These are phyloP conservation scores for Crataegus laevigata DNA, from an alignment of 306 rosid genomes.

Conservation along the genomic window DNA sequence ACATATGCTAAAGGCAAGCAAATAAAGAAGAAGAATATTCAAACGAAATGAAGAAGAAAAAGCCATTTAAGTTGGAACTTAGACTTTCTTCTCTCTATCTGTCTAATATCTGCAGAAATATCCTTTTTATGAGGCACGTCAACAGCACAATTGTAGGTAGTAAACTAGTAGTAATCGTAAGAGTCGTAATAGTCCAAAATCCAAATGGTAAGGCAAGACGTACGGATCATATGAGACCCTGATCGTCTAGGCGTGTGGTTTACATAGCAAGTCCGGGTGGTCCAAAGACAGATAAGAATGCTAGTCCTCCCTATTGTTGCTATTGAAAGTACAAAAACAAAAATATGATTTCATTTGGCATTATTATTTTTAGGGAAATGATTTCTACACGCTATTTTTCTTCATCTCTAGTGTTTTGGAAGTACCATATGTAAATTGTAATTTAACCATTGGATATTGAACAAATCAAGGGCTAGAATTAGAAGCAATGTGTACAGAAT, in stretches of 20 bases:
- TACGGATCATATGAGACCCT: background rate
- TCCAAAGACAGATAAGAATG: background rate
- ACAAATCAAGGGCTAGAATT: too few species aligned
- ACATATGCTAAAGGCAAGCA: background rate
- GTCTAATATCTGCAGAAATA: background rate
- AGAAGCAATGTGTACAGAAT: too few species aligned
- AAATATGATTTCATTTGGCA: too few species aligned
- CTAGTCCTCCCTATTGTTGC: background rate
- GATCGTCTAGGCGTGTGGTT: background rate
- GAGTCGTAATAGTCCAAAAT: too few species aligned
- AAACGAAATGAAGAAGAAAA: background rate
- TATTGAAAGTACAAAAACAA: too few species aligned
- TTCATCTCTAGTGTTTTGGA: too few species aligned
- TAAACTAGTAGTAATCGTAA: too few species aligned
- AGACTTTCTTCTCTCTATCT: background rate
- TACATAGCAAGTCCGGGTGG: background rate
- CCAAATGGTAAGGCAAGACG: too few species aligned
- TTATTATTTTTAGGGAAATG: too few species aligned
- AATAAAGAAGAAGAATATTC: background rate
- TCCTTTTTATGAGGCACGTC: background rate
- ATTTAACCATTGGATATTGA: too few species aligned
- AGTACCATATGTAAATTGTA: too few species aligned
- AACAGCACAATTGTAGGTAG: background rate
- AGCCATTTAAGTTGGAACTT: constrained; percentile 11
- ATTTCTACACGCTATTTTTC: too few species aligned